A percentile compares a stretch with the other conserved stretches of the same genome.
phyloP scores from a whole-genome alignment of 306 rosid genomes.

The Malus fusca region DNA sequence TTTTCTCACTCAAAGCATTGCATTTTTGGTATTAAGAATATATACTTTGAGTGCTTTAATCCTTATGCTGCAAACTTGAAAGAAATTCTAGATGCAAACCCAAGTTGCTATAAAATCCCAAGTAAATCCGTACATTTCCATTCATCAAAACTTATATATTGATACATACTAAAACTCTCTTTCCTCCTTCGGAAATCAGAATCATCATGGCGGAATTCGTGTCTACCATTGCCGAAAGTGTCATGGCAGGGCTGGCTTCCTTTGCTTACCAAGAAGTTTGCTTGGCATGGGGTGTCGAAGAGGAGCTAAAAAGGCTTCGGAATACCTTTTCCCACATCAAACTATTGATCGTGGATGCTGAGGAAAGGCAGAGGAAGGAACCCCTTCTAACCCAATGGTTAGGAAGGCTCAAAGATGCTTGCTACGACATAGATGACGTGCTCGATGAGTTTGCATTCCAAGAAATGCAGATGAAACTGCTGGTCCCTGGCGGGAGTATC shows the following conservation, averaged over 20 bases:
- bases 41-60: not conserved
- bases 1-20: not conserved
- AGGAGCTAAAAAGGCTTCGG: not conserved
- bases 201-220: conserved; percentile 1
- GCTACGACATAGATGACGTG: conserved; percentile 1
- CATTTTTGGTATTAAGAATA: not conserved
- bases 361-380: conserved; percentile 7
- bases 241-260: not conserved
- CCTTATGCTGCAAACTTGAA: not conserved
- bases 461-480: not conserved
- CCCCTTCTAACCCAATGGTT: not conserved
- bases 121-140: not conserved
- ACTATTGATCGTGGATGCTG: conserved; percentile 12
- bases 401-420: conserved; percentile 6
- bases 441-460: conserved; percentile 14
- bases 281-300: conserved; percentile 9
- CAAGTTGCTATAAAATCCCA: not conserved
- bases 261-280: not conserved
- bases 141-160: not conserved
- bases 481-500: not conserved
- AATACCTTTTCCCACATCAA: not conserved
- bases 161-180: not conserved
- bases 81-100: not conserved
- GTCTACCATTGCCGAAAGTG: not conserved
- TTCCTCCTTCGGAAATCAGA: not conserved